Base-by-base conservation (phyloP, 305 asterid genomes). In the Monarda citriodora region DNA sequence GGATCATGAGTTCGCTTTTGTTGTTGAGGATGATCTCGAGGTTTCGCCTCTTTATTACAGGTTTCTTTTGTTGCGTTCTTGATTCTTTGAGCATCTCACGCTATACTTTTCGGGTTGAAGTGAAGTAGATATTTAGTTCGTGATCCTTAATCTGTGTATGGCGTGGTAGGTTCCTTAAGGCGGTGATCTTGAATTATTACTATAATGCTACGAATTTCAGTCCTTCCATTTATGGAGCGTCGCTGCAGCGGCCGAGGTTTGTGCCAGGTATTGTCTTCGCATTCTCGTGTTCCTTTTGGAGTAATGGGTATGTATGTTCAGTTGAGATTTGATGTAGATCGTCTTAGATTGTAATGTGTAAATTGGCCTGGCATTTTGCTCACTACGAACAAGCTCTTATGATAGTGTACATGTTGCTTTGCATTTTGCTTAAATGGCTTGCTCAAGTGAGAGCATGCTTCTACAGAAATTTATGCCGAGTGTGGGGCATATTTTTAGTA, bases 21-120 rank as follows among this genome's bases (percentile, higher is more conserved):
- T 91, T 63, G 96, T 86, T 48, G 98, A 88, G 78, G 98, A 91
- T 75, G 96, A 91, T 88, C 83, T 88, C 45, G 87, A 88, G 75
- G 70, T 91, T 68, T 88, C 98, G 44, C 95, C 95, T 58, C 72
- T 86, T 56, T 91, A 88, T 72, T 88, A 83, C 58, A 80, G 88
- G 91, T 87, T 42, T 62, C 21, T 17, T 62, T 34, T 36, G 15
- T 49, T 69, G 55, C 10, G 21, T 45, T 54, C 20, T 25, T 57
- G 12, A 42, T 38, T 53, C 3, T 31, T 41, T 31, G 12, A 15
- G 46, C 18, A 22, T 66, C 0, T 20, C 38, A 22, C 46, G 23
- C 20, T 48, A 14, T 49, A 20, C 47, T 37, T 34, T 65, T 65
- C 8, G 20, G 21, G 41, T 5, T 34, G 56, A 36, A 56, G 12